phyloP scores from a whole-genome alignment of 106 monocot genomes.

The Dioscorea zingiberensis region DNA sequence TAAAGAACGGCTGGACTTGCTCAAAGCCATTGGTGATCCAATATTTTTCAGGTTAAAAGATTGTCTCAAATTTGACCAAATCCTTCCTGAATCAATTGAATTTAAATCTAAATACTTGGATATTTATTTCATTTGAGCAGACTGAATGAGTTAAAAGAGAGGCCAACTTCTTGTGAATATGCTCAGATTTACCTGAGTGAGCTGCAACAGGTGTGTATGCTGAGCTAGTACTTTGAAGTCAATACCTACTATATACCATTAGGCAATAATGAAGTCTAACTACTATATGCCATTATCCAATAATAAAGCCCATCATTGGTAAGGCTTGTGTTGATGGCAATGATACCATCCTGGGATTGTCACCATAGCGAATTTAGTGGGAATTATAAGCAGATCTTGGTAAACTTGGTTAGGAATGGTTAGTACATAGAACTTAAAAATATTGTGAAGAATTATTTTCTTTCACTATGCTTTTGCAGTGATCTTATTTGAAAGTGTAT shows the following conservation, averaged over 20 bases:
- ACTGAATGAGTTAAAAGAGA: slow-evolving; percentile 65
- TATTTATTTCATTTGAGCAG: slow-evolving; percentile 20
- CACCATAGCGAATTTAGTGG: background rate
- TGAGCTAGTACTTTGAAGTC: background rate
- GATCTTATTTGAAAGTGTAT: too few relatives aligned
- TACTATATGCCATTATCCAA: too few relatives aligned
- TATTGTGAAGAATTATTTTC: too few relatives aligned
- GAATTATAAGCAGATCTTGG: too few relatives aligned
- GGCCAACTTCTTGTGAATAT: slow-evolving; percentile 73
- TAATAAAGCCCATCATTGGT: background rate
- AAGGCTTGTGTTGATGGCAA: background rate
- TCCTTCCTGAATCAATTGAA: too few relatives aligned
- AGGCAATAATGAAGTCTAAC: background rate
- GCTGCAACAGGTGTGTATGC: slow-evolving; percentile 53
- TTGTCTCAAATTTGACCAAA: too few relatives aligned
- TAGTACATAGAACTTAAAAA: too few relatives aligned
- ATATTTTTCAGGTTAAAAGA: slow-evolving; percentile 83
- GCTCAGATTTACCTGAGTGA: slow-evolving; percentile 62
- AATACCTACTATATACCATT: background rate
- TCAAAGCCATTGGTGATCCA: slow-evolving; percentile 85
- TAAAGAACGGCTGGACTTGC: slow-evolving; percentile 55
- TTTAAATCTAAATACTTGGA: too few relatives aligned
- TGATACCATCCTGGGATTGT: background rate
- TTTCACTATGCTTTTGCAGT: too few relatives aligned
- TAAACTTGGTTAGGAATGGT: too few relatives aligned